Evolutionary conservation across 129 eudicot species (phyloP).

Genomic region (Ambrosia trifida): DNA sequence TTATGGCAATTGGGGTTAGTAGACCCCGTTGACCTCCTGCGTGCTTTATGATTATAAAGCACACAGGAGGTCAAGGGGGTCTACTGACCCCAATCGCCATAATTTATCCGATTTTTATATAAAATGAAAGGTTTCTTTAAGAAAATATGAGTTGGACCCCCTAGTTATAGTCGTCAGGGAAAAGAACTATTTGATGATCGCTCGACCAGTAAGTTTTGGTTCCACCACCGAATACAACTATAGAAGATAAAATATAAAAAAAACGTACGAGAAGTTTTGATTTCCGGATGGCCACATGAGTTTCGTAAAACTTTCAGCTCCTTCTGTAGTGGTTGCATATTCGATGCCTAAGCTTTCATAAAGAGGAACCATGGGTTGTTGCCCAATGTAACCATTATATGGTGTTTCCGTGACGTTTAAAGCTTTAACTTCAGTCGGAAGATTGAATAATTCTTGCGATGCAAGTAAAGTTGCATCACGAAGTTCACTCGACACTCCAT

Average conservation of each 20-base stretch:
- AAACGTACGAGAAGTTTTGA: conserved; percentile 34
- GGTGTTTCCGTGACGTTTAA: conserved; percentile 22
- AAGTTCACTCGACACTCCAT: conserved; percentile 33
- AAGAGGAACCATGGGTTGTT: conserved; percentile 33
- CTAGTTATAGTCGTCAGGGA: no score
- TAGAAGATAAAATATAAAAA: not conserved
- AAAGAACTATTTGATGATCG: no score
- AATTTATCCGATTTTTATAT: no score
- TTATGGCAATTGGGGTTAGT: no score
- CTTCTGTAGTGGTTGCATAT: conserved; percentile 31
- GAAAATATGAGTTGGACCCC: no score
- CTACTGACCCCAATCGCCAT: no score
- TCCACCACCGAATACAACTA: not conserved
- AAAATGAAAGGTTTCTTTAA: no score
- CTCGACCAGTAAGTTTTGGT: not conserved
- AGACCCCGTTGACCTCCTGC: no score
- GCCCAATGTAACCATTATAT: conserved; percentile 40
- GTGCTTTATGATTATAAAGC: no score
- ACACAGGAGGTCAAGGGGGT: no score
- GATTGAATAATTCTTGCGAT: conserved; percentile 39
- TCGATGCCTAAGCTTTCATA: conserved; percentile 44
- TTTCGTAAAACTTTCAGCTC: conserved; percentile 34
- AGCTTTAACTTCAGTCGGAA: conserved; percentile 38
- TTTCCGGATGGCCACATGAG: conserved; percentile 53
- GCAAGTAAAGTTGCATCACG: conserved; percentile 29